Base-by-base conservation (phyloP, 495 filamentous ascomycete species). In the Thermochaetoides thermophila region DNA sequence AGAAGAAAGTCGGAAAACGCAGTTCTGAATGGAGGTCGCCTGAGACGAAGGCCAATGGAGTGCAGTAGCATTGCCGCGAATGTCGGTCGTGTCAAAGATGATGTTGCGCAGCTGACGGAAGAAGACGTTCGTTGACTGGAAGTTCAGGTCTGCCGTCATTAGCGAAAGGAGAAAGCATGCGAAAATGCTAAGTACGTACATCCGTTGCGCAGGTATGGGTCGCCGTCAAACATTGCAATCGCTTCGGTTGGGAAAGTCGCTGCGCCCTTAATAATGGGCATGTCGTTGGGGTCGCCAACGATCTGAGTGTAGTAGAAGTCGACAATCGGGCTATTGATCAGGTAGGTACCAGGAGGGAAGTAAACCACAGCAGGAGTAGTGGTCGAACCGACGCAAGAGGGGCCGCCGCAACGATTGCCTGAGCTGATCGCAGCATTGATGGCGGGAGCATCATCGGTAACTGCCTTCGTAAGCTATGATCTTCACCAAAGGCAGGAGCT, bases 21-120 rank as follows among this genome's bases (percentile, higher is more conserved):
- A 74, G 51, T 94, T 93, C 51, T 92, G 83, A 32, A 91, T 57
- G 36, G 74, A 78, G 7, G 86, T 92, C 3, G 87, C 89, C 43
- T 96, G 87, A 29, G 81, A 81, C 1, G 94, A 83, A 43, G 93
- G 89, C 84, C 85, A 95, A 49, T 97, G 89, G 31, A 97, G 81
- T 52, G 77, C 84, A 30, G 76, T 62, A 28, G 73, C 78, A 18
- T 54, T 59, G 23, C 59, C 49, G 12, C 73, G 69, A 59, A 78
- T 66, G 10, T 59, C 68, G 16, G 72, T 84, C 17, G 82, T 60
- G 52, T 97, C 87, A 46, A 97, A 74, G 33, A 86, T 64, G 39
- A 97, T 72, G 57, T 97, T 95, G 44, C 87, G 81, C 39, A 97
- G 60, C 43, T 87, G 79, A 16, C 86, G 82, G 64, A 81, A 94